Base-by-base conservation (phyloP, 495 filamentous ascomycete species). In the Podospora fimiseda region DNA sequence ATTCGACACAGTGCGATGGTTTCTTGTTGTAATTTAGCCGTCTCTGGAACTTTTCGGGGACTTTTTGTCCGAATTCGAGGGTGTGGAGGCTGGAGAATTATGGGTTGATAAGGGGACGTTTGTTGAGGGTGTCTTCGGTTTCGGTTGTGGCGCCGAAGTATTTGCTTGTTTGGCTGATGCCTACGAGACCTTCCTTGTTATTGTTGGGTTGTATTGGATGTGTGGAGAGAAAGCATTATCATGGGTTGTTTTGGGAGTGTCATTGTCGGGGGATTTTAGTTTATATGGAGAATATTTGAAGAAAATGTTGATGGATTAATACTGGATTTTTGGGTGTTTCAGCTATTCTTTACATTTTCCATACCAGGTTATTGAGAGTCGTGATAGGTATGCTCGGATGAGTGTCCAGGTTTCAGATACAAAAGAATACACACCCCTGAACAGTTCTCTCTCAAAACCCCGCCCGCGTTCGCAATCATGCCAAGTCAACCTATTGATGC, bases 11-110 rank as follows among this genome's bases (percentile, higher is more conserved):
- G 60, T 79, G 77, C 15, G 52, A 62, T 71, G 30, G 61, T 53
- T 43, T 73, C 62, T n/a, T n/a, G n/a, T n/a, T n/a, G n/a, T n/a
- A n/a, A n/a, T n/a, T n/a, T n/a, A n/a, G n/a, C 70, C 69, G 75
- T 64, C 82, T 83, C 62, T 77, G 73, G 15, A 71, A 69, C 62
- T 85, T 85, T 11, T 74, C 79, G 0, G 79, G 81, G 0, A 80
- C 82, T 50, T 79, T 69, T 52, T 78, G 68, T 20, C 81, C 80
- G 49, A 82, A 83, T 53, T 84, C 80, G 13, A 62, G 70, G 61
- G 81, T 75, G 57, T 48, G 53, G 18, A 68, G 37, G 59, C 72
- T 74, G 3, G 63, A 56, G 23, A 74, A 51, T 51, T 85, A 86
- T 4, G 69, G 51, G 1, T 65, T 56, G 64, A n/a, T n/a, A n/a